Conservation (phyloP, 78 protist genomes). For the Dictyostelium intermedium region DNA sequence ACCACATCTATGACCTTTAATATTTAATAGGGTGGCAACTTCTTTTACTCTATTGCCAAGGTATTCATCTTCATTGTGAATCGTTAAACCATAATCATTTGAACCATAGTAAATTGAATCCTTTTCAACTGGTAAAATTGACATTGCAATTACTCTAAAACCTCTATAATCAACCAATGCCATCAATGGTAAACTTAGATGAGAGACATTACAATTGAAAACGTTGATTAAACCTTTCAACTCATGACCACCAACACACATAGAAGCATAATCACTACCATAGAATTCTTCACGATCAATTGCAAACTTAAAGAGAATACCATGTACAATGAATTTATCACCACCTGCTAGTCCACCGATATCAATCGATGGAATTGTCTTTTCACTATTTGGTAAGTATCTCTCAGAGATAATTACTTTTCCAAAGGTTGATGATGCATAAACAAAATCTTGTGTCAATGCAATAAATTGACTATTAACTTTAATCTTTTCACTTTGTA, state of each 20-base stretch:
- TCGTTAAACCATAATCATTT: conserved; percentile 76
- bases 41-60: conserved; percentile 5
- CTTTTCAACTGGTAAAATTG: conserved; percentile 74
- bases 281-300: conserved; percentile 66
- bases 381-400: conserved; percentile 73
- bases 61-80: conserved; percentile 33
- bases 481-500: conserved; percentile 30
- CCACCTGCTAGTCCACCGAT: conserved; percentile 85
- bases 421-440: conserved; percentile 74
- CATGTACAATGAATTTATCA: conserved; percentile 64
- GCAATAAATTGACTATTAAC: conserved; percentile 76
- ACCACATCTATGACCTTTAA: conserved; percentile 77
- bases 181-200: conserved; percentile 80
- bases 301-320: conserved; percentile 79
- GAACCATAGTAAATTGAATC: conserved; percentile 59
- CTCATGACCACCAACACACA: conserved; percentile 68
- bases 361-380: conserved; percentile 75
- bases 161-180: conserved; percentile 86
- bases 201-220: conserved; percentile 25
- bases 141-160: conserved; percentile 80
- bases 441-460: conserved; percentile 83
- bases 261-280: conserved; percentile 65
- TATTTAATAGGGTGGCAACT: conserved; percentile 51
- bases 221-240: conserved; percentile 72
- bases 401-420: conserved; percentile 80